Evolutionary conservation across 2,329 filamentous ascomycete genomes (phyloP), one percentile per base, ranked within the genome.

Genomic region (Penicillium sp.): DNA sequence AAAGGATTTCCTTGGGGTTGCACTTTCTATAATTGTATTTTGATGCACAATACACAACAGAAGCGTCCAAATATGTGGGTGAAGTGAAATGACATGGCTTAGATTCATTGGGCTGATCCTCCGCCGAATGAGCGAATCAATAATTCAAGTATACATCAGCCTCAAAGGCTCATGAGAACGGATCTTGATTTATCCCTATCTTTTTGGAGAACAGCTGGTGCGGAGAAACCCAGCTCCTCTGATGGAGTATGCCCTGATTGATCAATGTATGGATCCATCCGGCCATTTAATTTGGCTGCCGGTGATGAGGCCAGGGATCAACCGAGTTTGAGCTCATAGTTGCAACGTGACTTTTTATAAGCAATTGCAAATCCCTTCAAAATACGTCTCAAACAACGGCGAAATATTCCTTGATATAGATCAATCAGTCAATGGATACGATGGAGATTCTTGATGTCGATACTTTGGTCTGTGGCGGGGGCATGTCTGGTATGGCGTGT

Each of bases 401-500:
- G 12, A 28, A 30, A 15, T 49, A 30, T n/a, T 17, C 26, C 2
- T 19, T 50, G 24, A 3, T n/a, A n/a, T 33, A 30, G 12, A 6
- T 19, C 4, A 35, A 19, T 13, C 0, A 4, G 30, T 24, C 10
- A 33, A n/a, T n/a, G n/a, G n/a, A n/a, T 30, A 60, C 8, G 28
- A 71, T 73, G 71, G 30, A 72, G 6, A 53, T 51, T 4, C 35
- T 70, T 33, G 38, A 60, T 6, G 71, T 72, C 12, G 71, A 73
- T 50, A 65, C 66, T 17, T 55, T 73, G 9, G 67, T 73, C n/a
- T 73, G 70, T 35, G 71, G 71, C 13, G 71, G 68, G 26, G 71
- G 71, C 28, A 73, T 73, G 71, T 71, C 71, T 3, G 71, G 70
- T 9, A 63, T 73, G 68, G 63, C 71, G 47, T 72, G 71, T 49